Evolutionary conservation across 352 stramenopile species (phyloP).

Genomic region (Phytophthora multivora): DNA sequence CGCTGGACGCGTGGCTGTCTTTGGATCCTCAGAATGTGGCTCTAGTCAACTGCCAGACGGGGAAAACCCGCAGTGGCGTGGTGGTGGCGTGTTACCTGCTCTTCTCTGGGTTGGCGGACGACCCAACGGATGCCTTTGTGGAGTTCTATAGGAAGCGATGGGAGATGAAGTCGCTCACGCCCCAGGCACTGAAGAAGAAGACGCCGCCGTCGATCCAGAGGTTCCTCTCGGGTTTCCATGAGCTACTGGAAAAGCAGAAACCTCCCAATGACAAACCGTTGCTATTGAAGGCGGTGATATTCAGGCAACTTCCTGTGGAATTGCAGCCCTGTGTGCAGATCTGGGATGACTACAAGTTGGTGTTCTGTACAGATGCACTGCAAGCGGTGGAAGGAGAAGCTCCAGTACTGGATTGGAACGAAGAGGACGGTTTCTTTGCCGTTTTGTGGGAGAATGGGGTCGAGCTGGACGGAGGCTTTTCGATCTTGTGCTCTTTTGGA

Average conservation of each 20-base stretch:
- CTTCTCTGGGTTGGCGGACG: conserved; percentile 75
- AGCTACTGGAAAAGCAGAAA: conserved; percentile 56
- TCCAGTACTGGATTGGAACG: conserved; percentile 79
- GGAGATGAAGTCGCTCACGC: conserved; percentile 74
- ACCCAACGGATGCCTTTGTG: conserved; percentile 88
- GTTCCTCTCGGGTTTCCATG: conserved; percentile 72
- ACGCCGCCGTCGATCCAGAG: conserved; percentile 80
- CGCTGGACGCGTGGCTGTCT: conserved; percentile 91
- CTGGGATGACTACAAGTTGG: conserved; percentile 77
- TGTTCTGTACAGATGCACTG: conserved; percentile 63
- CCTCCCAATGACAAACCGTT: conserved; percentile 66
- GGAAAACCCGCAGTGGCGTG: conserved; percentile 93
- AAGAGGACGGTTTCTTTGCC: conserved; percentile 78
- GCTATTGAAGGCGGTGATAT: conserved; percentile 81
- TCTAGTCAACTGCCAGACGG: conserved; percentile 90
- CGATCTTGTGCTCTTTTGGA: conserved; percentile 83
- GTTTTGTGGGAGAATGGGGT: conserved; percentile 83
- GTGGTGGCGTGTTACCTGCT: conserved; percentile 93
- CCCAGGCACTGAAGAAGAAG: conserved; percentile 61
- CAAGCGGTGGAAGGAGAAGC: conserved; percentile 22
- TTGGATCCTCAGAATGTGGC: conserved; percentile 83
- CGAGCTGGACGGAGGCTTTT: conserved; percentile 80
- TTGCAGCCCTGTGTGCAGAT: conserved; percentile 82
- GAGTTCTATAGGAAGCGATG: conserved; percentile 90
- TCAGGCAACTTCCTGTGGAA: conserved; percentile 72